Evolutionary conservation across 768 basidiomycete genomes (phyloP).

Genomic region (Vararia minispora): DNA sequence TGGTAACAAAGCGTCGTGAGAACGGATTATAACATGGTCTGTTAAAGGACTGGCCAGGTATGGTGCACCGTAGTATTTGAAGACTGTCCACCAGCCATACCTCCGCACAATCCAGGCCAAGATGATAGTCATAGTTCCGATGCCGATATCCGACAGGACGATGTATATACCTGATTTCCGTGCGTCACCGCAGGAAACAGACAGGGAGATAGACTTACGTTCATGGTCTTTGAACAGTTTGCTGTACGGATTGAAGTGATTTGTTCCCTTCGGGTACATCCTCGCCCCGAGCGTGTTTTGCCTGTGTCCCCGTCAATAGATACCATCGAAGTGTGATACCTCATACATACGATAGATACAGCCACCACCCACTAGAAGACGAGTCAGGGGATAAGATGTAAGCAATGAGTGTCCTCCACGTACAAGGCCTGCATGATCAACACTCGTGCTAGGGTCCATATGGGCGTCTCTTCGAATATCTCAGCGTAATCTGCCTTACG

Average conservation of each 20-base stretch:
- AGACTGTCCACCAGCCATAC: conserved; percentile 16
- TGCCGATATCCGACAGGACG: conserved; percentile 18
- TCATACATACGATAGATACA: conserved; percentile 34
- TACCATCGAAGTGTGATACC: too few species aligned
- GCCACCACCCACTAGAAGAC: conserved; percentile 45
- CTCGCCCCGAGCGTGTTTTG: conserved; percentile 24
- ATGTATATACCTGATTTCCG: conserved; percentile 15
- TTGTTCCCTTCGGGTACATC: conserved; percentile 35
- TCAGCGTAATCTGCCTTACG: conserved; percentile 36
- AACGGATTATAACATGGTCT: not conserved
- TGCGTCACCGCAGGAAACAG: not conserved
- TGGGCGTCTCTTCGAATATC: conserved; percentile 42
- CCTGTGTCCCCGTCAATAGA: not conserved
- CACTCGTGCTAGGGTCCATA: conserved; percentile 39
- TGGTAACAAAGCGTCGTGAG: conserved; percentile 4
- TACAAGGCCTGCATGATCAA: conserved; percentile 42
- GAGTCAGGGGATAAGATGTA: too few species aligned
- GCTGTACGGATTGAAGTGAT: conserved; percentile 39
- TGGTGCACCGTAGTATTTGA: conserved; percentile 19
- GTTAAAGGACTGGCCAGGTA: conserved; percentile 16
- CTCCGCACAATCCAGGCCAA: conserved; percentile 8
- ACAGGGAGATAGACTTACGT: conserved; percentile 14
- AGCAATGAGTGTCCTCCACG: too few species aligned
- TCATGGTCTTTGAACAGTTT: conserved; percentile 40
- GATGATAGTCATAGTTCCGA: conserved; percentile 16